A percentile compares a stretch with the other conserved stretches of the same genome.
Evolutionary conservation across 805 yeast genomes (phyloP).

Genomic region (Nakazawaea wyomingensis): DNA sequence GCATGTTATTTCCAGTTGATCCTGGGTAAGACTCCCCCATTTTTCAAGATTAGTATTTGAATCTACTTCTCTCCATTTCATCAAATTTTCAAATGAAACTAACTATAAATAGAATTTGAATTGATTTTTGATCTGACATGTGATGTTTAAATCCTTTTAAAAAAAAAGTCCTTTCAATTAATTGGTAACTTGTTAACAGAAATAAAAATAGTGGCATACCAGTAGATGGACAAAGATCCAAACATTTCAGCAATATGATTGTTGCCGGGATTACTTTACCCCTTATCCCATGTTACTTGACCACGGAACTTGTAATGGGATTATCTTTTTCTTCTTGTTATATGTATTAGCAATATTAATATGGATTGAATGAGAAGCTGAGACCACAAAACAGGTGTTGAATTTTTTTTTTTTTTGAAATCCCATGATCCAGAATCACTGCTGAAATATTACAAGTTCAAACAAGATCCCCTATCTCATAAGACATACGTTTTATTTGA

Average conservation of each 20-base stretch:
- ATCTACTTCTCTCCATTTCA: too few relatives aligned
- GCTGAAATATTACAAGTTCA: conserved; percentile 62
- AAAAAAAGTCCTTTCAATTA: too few relatives aligned
- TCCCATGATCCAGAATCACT: conserved; percentile 72
- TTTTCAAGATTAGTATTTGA: too few relatives aligned
- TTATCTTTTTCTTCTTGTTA: conserved; percentile 51
- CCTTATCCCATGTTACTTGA: conserved; percentile 59
- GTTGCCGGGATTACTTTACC: conserved; percentile 43
- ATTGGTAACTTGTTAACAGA: too few relatives aligned
- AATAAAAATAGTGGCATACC: too few relatives aligned
- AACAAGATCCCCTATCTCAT: conserved; percentile 88
- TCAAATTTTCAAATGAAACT: too few relatives aligned
- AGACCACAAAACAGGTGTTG: conserved; percentile 69
- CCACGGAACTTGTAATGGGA: conserved; percentile 67
- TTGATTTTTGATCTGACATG: too few relatives aligned
- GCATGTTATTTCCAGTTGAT: too few relatives aligned
- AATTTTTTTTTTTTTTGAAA: conserved; percentile 74
- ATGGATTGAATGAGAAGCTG: conserved; percentile 76
- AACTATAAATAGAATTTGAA: too few relatives aligned
- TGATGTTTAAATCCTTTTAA: too few relatives aligned
- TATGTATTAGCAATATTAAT: conserved; percentile 65
- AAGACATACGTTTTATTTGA: conserved; percentile 81
- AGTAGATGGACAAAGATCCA: conserved; percentile 87
- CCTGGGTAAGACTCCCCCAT: too few relatives aligned
- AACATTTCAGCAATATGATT: conserved; percentile 61